Evolutionary conservation across 352 stramenopile species (phyloP), one percentile per base, ranked within the genome.

Genomic region (Stramenopiles sp.): DNA sequence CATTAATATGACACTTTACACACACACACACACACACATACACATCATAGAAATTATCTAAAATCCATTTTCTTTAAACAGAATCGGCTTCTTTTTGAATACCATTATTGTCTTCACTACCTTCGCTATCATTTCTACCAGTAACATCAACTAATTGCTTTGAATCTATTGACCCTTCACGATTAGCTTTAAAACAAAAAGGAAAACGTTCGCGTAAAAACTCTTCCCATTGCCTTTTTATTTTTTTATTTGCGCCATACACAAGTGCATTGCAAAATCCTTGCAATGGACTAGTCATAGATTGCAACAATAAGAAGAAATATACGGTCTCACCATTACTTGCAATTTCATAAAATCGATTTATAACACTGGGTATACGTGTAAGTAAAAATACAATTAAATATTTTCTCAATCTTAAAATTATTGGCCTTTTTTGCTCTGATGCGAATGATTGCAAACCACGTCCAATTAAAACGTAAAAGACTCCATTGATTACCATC

Each of bases 251-350:
- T 30, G 33, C 78, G 7, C 79, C 79, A 38, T 81, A 81, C 6
- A 81, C 79, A 7, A 81, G 79, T 20, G 79, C 79, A 65, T 81
- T 81, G 69, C 73, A 74, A 43, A 81, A 81, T 29, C 79, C 79
- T 23, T 80, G 79, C 0, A 81, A 53, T 30, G 79, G 79, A 32
- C 73, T 79, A 63, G 79, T 79, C 4, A 79, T 74, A 0, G 69
- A 43, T 33, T 81, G 79, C 31, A 81, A 63, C 32, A 81, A 30
- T 20, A 78, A 43, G 6, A 79, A 63, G 29, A 32, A 31, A 63
- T 63, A 81, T n/a, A 13, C 31, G 1, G 65, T 74, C 4, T 7
- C 27, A 27, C 73, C 79, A 32, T 4, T 13, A 53, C 38, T 20
- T 6, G 74, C 30, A 78, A 74, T 76, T 43, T 81, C 73, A 6